Evolutionary conservation across 345 rosid species (phyloP).

Genomic region (Eucalyptus albens): DNA sequence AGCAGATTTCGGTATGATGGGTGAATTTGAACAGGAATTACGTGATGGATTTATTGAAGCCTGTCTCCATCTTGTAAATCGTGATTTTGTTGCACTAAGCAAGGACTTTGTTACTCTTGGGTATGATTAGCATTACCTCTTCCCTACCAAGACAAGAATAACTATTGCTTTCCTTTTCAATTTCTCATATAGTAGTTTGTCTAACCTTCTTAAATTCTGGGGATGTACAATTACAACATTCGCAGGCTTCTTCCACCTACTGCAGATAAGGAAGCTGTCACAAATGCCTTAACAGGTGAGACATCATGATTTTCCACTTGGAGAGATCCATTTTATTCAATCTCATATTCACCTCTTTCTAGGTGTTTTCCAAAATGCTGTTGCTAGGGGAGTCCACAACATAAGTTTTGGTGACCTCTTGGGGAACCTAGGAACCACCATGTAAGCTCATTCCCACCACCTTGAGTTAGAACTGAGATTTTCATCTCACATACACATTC

Average conservation of each 20-base stretch:
- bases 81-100: slow-evolving; percentile 79
- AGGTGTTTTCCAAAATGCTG: slow-evolving; percentile 84
- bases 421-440: slow-evolving; percentile 82
- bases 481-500: not conserved
- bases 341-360: not conserved
- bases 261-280: slow-evolving; percentile 67
- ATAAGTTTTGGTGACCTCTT: slow-evolving; percentile 89
- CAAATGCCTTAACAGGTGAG: slow-evolving; percentile 78
- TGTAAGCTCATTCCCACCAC: slow-evolving; percentile 24
- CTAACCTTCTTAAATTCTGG: not conserved
- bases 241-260: slow-evolving; percentile 88
- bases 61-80: slow-evolving; percentile 95
- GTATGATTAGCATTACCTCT: slow-evolving; percentile 14
- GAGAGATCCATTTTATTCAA: not conserved
- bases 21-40: slow-evolving; percentile 85
- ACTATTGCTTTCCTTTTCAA: not conserved
- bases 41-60: slow-evolving; percentile 94
- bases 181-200: not conserved
- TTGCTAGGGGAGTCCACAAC: slow-evolving; percentile 71
- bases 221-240: not conserved
- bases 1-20: slow-evolving; percentile 99
- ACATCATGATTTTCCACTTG: not conserved
- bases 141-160: not conserved
- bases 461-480: not conserved
- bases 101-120: slow-evolving; percentile 92